Evolutionary conservation across 2,329 filamentous ascomycete species (phyloP).

Genomic region (Talaromyces amestolkiae): DNA sequence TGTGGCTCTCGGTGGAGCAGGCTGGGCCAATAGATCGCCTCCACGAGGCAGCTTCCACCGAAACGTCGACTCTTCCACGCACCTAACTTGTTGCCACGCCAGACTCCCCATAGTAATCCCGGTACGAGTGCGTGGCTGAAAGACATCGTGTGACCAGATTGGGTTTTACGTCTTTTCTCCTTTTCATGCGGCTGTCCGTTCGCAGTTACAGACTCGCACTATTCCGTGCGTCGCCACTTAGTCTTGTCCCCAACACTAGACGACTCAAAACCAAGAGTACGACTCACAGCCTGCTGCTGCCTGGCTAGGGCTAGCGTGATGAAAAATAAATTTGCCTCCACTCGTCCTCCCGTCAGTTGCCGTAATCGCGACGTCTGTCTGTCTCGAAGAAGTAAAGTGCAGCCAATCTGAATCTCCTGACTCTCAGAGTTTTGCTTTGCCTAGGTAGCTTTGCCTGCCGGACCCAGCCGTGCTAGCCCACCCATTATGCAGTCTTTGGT

Average conservation of each 20-base stretch:
- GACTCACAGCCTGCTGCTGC: not conserved
- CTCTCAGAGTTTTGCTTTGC: constrained; percentile 7
- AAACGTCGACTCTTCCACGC: not conserved
- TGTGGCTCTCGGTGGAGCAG: not conserved
- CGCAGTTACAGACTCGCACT: not conserved
- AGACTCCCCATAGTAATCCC: not conserved
- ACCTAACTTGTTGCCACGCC: constrained; percentile 7
- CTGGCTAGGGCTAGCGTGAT: not conserved
- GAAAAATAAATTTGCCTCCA: constrained; percentile 3
- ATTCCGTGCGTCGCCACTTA: not conserved
- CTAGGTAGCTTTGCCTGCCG: not conserved
- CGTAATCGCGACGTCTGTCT: constrained; percentile 7
- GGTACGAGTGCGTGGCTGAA: not conserved
- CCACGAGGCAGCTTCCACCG: not conserved
- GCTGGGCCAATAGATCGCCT: not conserved
- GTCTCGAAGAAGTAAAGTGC: constrained; percentile 5
- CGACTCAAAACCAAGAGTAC: not conserved
- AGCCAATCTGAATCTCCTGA: constrained; percentile 6
- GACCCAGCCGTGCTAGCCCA: constrained; percentile 9
- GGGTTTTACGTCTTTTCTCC: not conserved
- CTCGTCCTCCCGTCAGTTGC: constrained; percentile 1
- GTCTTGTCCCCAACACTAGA: not conserved
- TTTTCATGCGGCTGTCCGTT: constrained; percentile 1
- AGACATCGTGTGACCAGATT: constrained; percentile 13
- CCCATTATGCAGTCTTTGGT: not conserved